Evolutionary conservation across 2,329 filamentous ascomycete species (phyloP).

Genomic region (Nigrospora osmanthi): DNA sequence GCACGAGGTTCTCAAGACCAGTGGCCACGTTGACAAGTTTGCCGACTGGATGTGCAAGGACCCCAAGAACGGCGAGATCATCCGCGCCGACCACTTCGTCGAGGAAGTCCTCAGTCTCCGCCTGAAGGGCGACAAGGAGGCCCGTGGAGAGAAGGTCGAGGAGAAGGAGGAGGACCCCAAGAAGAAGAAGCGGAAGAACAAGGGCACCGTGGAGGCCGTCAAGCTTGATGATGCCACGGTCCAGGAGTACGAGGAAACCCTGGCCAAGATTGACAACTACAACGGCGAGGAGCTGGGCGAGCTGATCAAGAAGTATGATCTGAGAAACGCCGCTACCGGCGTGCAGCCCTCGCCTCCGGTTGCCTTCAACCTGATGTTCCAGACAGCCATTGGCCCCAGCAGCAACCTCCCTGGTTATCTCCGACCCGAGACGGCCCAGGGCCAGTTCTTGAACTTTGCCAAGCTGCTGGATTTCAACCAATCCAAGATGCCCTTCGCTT

Average conservation of each 20-base stretch:
- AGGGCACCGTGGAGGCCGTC: slow-evolving; percentile 67
- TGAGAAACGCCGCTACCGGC: slow-evolving; percentile 79
- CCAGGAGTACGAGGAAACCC: slow-evolving; percentile 81
- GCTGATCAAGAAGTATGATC: slow-evolving; percentile 84
- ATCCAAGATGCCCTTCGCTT: slow-evolving; percentile 91
- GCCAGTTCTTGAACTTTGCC: slow-evolving; percentile 89
- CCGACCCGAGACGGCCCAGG: slow-evolving; percentile 92
- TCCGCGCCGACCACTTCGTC: slow-evolving; percentile 92
- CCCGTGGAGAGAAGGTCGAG: slow-evolving; percentile 73
- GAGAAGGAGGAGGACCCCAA: slow-evolving; percentile 63
- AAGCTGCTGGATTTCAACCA: slow-evolving; percentile 89
- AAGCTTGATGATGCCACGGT: slow-evolving; percentile 83
- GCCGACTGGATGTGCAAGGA: slow-evolving; percentile 99
- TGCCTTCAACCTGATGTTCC: slow-evolving; percentile 98
- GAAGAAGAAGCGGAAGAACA: slow-evolving; percentile 84
- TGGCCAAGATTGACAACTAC: slow-evolving; percentile 95
- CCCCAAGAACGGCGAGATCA: slow-evolving; percentile 92
- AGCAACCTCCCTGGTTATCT: slow-evolving; percentile 80
- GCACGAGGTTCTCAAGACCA: slow-evolving; percentile 88
- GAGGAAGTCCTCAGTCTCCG: slow-evolving; percentile 86
- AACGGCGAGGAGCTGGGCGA: slow-evolving; percentile 76
- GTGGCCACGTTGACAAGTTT: slow-evolving; percentile 95
- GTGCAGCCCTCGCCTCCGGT: slow-evolving; percentile 73
- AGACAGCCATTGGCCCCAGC: slow-evolving; percentile 88
- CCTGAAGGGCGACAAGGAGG: slow-evolving; percentile 85